These are phyloP conservation scores for Physaria fendleri DNA, from an alignment of 345 rosid genomes.

Conservation along the genomic window DNA sequence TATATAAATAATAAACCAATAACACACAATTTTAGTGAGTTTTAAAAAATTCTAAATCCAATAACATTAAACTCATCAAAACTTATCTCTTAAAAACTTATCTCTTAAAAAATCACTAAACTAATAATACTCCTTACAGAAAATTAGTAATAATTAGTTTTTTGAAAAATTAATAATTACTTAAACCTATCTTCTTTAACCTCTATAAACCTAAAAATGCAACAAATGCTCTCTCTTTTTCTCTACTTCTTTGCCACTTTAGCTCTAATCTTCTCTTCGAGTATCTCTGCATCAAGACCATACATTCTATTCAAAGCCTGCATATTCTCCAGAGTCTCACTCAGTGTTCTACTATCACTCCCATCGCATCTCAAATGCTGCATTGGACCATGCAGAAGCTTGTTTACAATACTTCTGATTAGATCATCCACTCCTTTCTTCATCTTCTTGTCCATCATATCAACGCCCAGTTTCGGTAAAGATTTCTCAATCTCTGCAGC, in stretches of 20 bases:
- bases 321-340: constrained; percentile 84
- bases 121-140: too few species aligned
- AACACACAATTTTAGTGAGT: too few species aligned
- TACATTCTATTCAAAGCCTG: constrained; percentile 85
- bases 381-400: constrained; percentile 86
- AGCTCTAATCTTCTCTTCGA: constrained; percentile 75
- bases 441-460: constrained; percentile 57
- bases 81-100: too few species aligned
- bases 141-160: too few species aligned
- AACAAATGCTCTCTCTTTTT: constrained; percentile 14
- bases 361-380: constrained; percentile 88
- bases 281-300: constrained; percentile 60
- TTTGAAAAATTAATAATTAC: too few species aligned
- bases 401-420: constrained; percentile 72
- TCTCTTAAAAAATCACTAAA: too few species aligned
- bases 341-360: constrained; percentile 51
- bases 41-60: too few species aligned
- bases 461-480: constrained; percentile 62
- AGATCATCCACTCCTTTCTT: constrained; percentile 74
- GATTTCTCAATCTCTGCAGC: constrained; percentile 60
- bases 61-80: too few species aligned
- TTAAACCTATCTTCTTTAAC: too few species aligned
- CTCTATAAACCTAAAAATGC: background rate
- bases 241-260: constrained; percentile 42
- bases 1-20: too few species aligned